Base-by-base conservation (phyloP, 2,329 filamentous ascomycete genomes). In the Phyllosticta ampelicida region DNA sequence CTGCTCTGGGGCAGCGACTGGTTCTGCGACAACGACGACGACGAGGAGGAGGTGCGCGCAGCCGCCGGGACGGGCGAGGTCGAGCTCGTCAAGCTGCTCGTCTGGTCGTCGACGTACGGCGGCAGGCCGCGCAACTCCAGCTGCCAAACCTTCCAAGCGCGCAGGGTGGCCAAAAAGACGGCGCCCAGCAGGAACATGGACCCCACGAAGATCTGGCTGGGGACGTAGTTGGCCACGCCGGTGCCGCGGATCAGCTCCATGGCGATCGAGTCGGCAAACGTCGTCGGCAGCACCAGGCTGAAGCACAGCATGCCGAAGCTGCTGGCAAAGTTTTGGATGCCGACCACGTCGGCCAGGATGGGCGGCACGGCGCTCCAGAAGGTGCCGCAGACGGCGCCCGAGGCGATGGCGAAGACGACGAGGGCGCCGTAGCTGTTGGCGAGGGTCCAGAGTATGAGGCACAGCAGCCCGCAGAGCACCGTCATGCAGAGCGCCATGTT, bases 391-490 rank as follows among this genome's bases (percentile, higher is more conserved):
- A 75, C 73, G 9, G 72, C 72, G 3, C 78, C 78, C 55, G 67
- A 66, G 0, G 76, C 36, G 9, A 79, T 61, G 0, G 72, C 71
- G 60, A 77, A 79, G 58, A 78, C 69, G 2, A 75, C 62, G 2
- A 74, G 65, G 13, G 77, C 61, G 1, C 69, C 75, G 58, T 71
- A 79, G 8, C 65, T 69, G 2, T 64, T 69, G 4, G 75, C 73
- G 3, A 75, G 75, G 1, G 78, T 67, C 78, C 78, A 80, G 21
- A 80, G 67, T 0, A 68, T 73, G 60, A 76, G 75, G 55, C 70
- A 67, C 2, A 67, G 54, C 5, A 79, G 16, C 20, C 68, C 68
- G 55, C 55, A 58, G 1, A 58, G 51, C 21, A 19, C 16, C 0
- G 74, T 78, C n/a, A 74, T 62, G 5, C 65, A 36, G 9, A 68